A percentile compares a stretch with the other conserved stretches of the same genome.
Conservation (phyloP, 2,329 filamentous ascomycete species). For the Periconia digitata region DNA sequence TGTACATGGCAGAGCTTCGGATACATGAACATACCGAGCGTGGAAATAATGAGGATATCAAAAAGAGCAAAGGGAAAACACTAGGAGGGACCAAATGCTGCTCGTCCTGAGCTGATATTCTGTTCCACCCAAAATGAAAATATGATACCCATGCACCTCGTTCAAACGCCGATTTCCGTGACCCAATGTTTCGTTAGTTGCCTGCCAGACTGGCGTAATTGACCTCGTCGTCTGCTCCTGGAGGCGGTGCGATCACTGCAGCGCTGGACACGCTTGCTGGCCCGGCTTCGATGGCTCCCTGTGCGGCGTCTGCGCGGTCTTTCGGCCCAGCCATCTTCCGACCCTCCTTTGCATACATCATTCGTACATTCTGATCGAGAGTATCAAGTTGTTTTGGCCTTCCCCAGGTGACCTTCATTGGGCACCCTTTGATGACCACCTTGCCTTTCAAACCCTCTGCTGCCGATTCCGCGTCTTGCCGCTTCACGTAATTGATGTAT, state of each 20-base stretch:
- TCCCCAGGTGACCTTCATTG: slow-evolving; percentile 87
- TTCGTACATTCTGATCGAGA: slow-evolving; percentile 83
- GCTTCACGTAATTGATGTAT: slow-evolving; percentile 89
- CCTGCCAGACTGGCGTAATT: slow-evolving; percentile 85
- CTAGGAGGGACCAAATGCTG: slow-evolving; percentile 43
- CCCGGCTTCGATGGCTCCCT: slow-evolving; percentile 45
- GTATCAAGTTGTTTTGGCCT: slow-evolving; percentile 88
- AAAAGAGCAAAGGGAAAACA: slow-evolving; percentile 55
- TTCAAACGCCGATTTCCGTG: slow-evolving; percentile 27
- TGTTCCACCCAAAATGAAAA: slow-evolving; percentile 18
- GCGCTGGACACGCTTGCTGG: slow-evolving; percentile 47
- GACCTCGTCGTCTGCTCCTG: slow-evolving; percentile 74
- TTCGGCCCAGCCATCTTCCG: slow-evolving; percentile 44
- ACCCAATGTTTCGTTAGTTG: slow-evolving; percentile 56
- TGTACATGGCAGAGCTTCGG: slow-evolving; percentile 63
- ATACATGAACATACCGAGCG: slow-evolving; percentile 92
- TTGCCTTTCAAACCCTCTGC: slow-evolving; percentile 83
- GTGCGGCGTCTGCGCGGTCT: slow-evolving; percentile 29
- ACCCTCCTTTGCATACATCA: slow-evolving; percentile 79
- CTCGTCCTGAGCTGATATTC: slow-evolving; percentile 35
- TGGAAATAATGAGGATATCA: slow-evolving; percentile 90
- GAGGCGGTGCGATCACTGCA: slow-evolving; percentile 70
- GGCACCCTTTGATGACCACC: slow-evolving; percentile 87
- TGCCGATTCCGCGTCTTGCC: slow-evolving; percentile 82
- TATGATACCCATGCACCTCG: slow-evolving; percentile 34